These are phyloP conservation scores for Kwoniella sp. DNA, from an alignment of 768 basidiomycete genomes.

Conservation along the genomic window DNA sequence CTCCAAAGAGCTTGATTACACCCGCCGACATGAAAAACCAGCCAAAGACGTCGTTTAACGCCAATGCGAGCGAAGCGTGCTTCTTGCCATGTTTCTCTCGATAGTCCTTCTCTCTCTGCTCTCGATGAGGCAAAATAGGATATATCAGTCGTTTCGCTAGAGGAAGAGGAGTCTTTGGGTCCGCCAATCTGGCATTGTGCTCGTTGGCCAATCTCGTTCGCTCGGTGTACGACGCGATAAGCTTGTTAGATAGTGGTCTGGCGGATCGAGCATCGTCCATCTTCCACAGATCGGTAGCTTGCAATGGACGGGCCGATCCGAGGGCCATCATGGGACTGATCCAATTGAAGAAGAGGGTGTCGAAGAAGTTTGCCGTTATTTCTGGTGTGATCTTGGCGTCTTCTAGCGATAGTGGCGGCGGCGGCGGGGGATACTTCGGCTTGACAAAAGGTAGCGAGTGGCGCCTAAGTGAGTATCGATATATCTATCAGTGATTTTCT, in stretches of 20 bases:
- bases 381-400: constrained; percentile 63
- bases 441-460: constrained; percentile 52
- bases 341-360: constrained; percentile 72
- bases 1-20: constrained; percentile 58
- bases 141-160: constrained; percentile 63
- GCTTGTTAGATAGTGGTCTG: constrained; percentile 64
- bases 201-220: constrained; percentile 64
- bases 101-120: constrained; percentile 52
- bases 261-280: constrained; percentile 68
- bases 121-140: constrained; percentile 61
- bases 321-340: constrained; percentile 69
- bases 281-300: constrained; percentile 77
- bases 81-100: constrained; percentile 48
- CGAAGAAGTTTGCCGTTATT: constrained; percentile 64
- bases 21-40: constrained; percentile 55
- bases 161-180: constrained; percentile 67
- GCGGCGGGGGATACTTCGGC: constrained; percentile 52
- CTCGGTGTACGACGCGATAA: constrained; percentile 67
- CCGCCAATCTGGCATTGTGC: constrained; percentile 71
- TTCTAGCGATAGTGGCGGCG: constrained; percentile 53
- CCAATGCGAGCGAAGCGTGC: constrained; percentile 49
- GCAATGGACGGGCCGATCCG: constrained; percentile 78
- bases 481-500: constrained; percentile 4
- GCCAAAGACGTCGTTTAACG: constrained; percentile 52
- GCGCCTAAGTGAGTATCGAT: constrained; percentile 31